phyloP scores from a whole-genome alignment of 2,329 filamentous ascomycete genomes.

The Ceratocystis destructans region DNA sequence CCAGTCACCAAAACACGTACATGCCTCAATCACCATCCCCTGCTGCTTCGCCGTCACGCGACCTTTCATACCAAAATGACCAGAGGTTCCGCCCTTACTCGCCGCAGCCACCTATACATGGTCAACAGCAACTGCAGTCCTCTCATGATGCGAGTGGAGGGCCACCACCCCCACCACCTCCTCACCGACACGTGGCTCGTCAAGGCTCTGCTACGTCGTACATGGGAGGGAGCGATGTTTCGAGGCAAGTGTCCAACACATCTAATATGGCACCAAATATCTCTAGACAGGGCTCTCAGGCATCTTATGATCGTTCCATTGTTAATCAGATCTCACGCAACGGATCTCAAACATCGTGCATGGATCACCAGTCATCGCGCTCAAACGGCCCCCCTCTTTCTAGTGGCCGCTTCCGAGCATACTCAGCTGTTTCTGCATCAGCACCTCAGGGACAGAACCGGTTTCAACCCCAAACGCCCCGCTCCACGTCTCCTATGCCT shows the following conservation, averaged over 20 bases:
- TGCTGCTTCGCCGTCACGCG: slow-evolving; percentile 26
- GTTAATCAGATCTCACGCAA: slow-evolving; percentile 24
- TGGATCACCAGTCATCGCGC: slow-evolving; percentile 10
- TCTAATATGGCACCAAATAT: slow-evolving; percentile 21
- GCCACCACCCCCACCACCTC: slow-evolving; percentile 69
- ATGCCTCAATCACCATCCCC: slow-evolving; percentile 25
- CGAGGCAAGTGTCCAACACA: slow-evolving; percentile 20
- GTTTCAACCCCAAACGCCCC: slow-evolving; percentile 35
- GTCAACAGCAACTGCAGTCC: slow-evolving; percentile 15
- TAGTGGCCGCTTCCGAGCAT: slow-evolving; percentile 17
- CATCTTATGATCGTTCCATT: slow-evolving; percentile 27
- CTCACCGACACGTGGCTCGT: slow-evolving; percentile 54
- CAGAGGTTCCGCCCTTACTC: slow-evolving; percentile 20
- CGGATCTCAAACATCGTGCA: slow-evolving; percentile 28
- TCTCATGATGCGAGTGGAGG: slow-evolving; percentile 34
- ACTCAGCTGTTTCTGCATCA: slow-evolving; percentile 9
- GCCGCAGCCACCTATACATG: slow-evolving; percentile 19
- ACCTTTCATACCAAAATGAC: slow-evolving; percentile 28
- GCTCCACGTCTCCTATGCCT: slow-evolving; percentile 48
- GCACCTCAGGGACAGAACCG: slow-evolving; percentile 8
- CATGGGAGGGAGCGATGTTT: slow-evolving; percentile 22
- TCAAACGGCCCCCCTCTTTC: slow-evolving; percentile 13
- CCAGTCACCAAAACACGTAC: slow-evolving; percentile 17
- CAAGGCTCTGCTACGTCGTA: slow-evolving; percentile 30
- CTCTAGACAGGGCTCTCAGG: slow-evolving; percentile 30